Evolutionary conservation across 2,329 filamentous ascomycete species (phyloP).

Genomic region (Exophiala alcalophila): DNA sequence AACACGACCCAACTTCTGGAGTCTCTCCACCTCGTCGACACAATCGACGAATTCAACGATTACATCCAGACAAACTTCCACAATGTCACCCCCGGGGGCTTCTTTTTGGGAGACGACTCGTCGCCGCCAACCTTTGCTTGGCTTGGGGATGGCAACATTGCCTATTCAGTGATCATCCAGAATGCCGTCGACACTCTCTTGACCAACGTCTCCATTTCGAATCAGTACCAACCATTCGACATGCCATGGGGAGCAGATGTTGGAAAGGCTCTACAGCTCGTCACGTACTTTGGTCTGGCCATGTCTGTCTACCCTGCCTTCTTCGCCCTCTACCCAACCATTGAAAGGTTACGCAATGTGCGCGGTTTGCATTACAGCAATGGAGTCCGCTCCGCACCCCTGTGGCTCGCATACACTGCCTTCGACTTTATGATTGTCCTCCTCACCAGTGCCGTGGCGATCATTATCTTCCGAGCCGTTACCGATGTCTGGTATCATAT

Average conservation of each 20-base stretch:
- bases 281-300: constrained; percentile 77
- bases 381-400: constrained; percentile 73
- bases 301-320: constrained; percentile 78
- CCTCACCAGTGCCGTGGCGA: constrained; percentile 61
- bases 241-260: constrained; percentile 66
- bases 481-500: constrained; percentile 69
- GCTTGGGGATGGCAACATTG: constrained; percentile 61
- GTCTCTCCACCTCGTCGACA: constrained; percentile 56
- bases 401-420: constrained; percentile 78
- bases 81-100: constrained; percentile 72
- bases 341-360: constrained; percentile 74
- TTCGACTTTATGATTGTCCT: constrained; percentile 80
- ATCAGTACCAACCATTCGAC: constrained; percentile 72
- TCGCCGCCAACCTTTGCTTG: constrained; percentile 68
- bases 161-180: constrained; percentile 52
- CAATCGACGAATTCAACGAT: constrained; percentile 64
- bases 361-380: constrained; percentile 88
- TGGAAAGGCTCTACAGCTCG: constrained; percentile 72
- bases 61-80: constrained; percentile 62
- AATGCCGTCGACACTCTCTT: constrained; percentile 66
- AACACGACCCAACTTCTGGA: constrained; percentile 38
- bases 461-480: constrained; percentile 65
- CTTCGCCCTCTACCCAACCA: constrained; percentile 84
- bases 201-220: constrained; percentile 65
- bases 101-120: constrained; percentile 66